Base-by-base conservation (phyloP, 2,329 filamentous ascomycete species). In the Aspergillus sp. region DNA sequence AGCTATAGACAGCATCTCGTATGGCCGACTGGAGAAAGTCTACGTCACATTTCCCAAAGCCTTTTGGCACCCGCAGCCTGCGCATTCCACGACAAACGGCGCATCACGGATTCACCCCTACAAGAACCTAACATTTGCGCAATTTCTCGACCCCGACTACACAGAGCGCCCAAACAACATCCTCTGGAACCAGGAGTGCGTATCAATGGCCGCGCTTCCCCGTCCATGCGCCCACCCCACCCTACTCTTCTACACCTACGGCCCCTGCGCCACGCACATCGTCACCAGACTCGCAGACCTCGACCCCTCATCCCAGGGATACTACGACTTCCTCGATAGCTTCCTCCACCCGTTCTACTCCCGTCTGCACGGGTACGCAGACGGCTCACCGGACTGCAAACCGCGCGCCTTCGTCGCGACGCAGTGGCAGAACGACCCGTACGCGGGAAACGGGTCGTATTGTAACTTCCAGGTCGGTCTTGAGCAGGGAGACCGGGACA, bases 391-490 rank as follows among this genome's bases (percentile, higher is more conserved):
- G 0, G 74, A 78, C 7, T 94, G 90, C 65, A 75, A 75, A 30
- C 89, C 91, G 0, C 72, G 69, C 1, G 81, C 77, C 0, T 81
- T 85, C 36, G 75, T 91, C 3, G 84, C 88, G 0, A 95, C 91
- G 0, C 79, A 82, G 52, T 96, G 91, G 91, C 79, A 88, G 24
- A 81, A 81, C 45, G 91, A 96, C 64, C 83, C 88, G 14, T 80
- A 91, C 30, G 88, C 91, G 0, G 91, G 92, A 0, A 84, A 87
- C 64, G 91, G 92, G 8, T 89, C 86, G 60, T 96, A 96, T 69
- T 82, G 81, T 47, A 95, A 95, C 68, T 95, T 95, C 72, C 90
- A 91, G 63, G 78, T 87, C 14, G 90, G 89, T 0, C 66, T 93
- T 44, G 76, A 83, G 59, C 76, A 83, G 5, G 89, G 86, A 1